Evolutionary conservation across 345 rosid genomes (phyloP).

Genomic region (Arabidopsis suecica): DNA sequence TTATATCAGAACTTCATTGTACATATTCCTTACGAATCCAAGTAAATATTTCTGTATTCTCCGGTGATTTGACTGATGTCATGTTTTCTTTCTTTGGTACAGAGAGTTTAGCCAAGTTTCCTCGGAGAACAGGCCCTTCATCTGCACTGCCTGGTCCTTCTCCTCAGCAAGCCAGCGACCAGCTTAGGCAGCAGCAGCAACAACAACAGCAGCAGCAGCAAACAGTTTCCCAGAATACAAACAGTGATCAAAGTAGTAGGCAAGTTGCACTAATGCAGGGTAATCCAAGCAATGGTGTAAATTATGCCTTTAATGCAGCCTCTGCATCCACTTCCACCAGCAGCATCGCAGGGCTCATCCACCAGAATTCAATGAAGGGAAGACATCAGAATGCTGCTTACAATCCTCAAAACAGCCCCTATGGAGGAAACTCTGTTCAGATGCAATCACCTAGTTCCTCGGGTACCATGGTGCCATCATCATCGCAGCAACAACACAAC

Average conservation of each 20-base stretch:
- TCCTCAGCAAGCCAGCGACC: conserved; percentile 70
- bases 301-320: conserved; percentile 60
- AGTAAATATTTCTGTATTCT: neutral
- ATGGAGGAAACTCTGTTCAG: conserved; percentile 77
- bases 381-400: conserved; percentile 77
- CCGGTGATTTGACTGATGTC: neutral
- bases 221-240: conserved; percentile 54
- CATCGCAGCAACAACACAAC: conserved; percentile 59
- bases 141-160: conserved; percentile 57
- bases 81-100: conserved; percentile 31
- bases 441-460: conserved; percentile 84
- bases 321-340: conserved; percentile 71
- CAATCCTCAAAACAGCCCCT: conserved; percentile 73
- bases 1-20: neutral
- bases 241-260: conserved; percentile 57
- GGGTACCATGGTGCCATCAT: conserved; percentile 56
- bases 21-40: neutral
- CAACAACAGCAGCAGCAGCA: conserved; percentile 51
- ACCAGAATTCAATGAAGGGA: conserved; percentile 86
- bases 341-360: conserved; percentile 84
- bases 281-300: conserved; percentile 60
- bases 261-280: conserved; percentile 58
- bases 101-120: conserved; percentile 98
- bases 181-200: conserved; percentile 49
- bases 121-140: conserved; percentile 69